Evolutionary conservation across 2,329 filamentous ascomycete genomes (phyloP).

Genomic region (Ophiostoma fasciatum): DNA sequence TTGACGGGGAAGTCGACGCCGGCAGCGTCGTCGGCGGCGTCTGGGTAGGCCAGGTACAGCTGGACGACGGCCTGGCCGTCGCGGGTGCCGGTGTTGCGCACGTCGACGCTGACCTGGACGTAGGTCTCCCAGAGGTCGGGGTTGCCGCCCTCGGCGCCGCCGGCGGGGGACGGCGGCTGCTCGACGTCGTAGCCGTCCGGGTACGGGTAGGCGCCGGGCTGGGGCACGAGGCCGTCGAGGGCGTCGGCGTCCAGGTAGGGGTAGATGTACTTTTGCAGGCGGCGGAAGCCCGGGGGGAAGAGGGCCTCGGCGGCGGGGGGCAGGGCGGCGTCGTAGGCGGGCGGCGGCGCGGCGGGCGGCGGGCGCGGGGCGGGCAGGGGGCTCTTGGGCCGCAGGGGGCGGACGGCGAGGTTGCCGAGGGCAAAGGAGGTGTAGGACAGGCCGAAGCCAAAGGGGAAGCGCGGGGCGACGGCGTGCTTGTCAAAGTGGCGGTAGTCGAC

Average conservation of each 20-base stretch:
- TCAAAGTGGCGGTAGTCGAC: slow-evolving; percentile 88
- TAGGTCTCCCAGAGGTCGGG: slow-evolving; percentile 47
- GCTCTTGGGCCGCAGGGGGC: slow-evolving; percentile 30
- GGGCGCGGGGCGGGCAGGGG: slow-evolving; percentile 23
- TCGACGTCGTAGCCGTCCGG: slow-evolving; percentile 38
- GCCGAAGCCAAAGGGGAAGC: slow-evolving; percentile 77
- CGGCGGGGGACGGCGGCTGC: slow-evolving; percentile 43
- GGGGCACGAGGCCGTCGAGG: slow-evolving; percentile 27
- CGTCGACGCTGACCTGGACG: slow-evolving; percentile 31
- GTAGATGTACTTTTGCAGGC: slow-evolving; percentile 56
- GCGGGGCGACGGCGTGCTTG: slow-evolving; percentile 55
- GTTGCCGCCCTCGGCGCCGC: slow-evolving; percentile 54
- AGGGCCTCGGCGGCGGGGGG: slow-evolving; percentile 41
- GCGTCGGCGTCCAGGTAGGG: slow-evolving; percentile 47
- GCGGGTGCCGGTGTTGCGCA: slow-evolving; percentile 37
- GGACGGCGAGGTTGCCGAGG: slow-evolving; percentile 38
- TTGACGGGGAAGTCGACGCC: slow-evolving; percentile 22
- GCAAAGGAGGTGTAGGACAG: slow-evolving; percentile 67
- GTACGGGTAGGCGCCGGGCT: slow-evolving; percentile 27
- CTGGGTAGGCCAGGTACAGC: slow-evolving; percentile 31
- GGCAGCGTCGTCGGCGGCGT: slow-evolving; percentile 6
- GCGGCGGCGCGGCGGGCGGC: slow-evolving; percentile 30
- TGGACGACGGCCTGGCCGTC: slow-evolving; percentile 30
- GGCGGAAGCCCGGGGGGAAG: slow-evolving; percentile 42
- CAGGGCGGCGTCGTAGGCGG: slow-evolving; percentile 37